These are phyloP conservation scores for Zopfochytrium polystomum DNA, from an alignment of 371 early-diverging fungal genomes.

Conservation along the genomic window DNA sequence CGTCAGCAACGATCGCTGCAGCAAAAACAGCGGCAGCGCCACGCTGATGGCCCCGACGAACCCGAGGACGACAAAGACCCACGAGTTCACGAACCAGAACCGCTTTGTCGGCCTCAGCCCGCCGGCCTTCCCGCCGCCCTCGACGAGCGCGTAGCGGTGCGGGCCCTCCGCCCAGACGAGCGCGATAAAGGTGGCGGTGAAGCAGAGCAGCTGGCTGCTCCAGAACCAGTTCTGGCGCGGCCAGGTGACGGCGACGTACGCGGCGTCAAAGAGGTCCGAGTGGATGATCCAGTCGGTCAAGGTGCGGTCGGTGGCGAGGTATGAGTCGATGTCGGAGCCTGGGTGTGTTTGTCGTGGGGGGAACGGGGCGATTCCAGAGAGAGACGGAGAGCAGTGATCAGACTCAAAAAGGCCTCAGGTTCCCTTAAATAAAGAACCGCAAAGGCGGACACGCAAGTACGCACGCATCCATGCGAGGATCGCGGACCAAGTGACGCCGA, in stretches of 20 bases:
- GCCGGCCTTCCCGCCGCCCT: background rate
- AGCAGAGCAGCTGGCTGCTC: conserved; percentile 27
- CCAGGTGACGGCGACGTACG: conserved; percentile 27
- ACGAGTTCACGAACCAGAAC: conserved; percentile 21
- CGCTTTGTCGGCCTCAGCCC: background rate
- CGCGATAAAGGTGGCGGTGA: conserved; percentile 22
- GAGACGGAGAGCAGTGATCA: too few relatives aligned
- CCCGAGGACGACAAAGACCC: conserved; percentile 22
- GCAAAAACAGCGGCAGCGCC: conserved; percentile 28
- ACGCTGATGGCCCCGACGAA: conserved; percentile 35
- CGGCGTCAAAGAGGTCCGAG: conserved; percentile 32
- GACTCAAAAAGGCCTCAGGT: too few relatives aligned
- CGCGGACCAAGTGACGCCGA: conserved; percentile 27
- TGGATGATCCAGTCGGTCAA: conserved; percentile 15
- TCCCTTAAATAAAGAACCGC: too few relatives aligned
- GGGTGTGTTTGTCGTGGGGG: background rate
- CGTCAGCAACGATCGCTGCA: conserved; percentile 15
- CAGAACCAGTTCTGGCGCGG: conserved; percentile 25
- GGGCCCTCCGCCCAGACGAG: conserved; percentile 34
- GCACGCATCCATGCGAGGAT: conserved; percentile 22
- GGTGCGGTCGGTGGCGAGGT: conserved; percentile 16
- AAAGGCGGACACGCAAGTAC: conserved; percentile 2
- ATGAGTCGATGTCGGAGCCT: background rate
- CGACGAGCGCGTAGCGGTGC: conserved; percentile 17
- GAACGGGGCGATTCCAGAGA: background rate